Percentiles rank a stretch among this genome's conserved stretches.
phyloP scores from a whole-genome alignment of 352 stramenopile species.

The Phytophthora kernoviae region DNA sequence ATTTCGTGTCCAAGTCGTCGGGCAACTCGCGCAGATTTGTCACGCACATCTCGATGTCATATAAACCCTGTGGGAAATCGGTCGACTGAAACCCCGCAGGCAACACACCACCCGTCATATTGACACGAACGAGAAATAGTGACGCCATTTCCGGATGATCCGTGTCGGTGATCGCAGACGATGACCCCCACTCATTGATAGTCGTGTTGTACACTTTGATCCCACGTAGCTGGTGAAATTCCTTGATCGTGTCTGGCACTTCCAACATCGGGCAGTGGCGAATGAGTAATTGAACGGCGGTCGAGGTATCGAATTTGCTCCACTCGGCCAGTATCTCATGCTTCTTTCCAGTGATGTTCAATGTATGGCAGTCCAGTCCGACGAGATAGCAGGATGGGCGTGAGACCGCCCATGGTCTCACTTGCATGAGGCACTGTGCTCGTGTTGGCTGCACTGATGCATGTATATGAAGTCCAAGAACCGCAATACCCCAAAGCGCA shows the following conservation, averaged over 20 bases:
- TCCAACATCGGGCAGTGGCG: conserved; percentile 34
- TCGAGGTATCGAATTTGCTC: conserved; percentile 23
- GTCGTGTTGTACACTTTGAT: conserved; percentile 51
- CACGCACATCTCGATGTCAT: conserved; percentile 42
- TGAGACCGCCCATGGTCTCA: conserved; percentile 34
- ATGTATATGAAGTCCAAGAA: conserved; percentile 32
- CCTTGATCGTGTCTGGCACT: conserved; percentile 20
- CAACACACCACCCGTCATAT: conserved; percentile 35
- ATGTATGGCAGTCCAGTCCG: conserved; percentile 30
- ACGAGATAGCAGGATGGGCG: conserved; percentile 39
- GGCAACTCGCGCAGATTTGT: conserved; percentile 38
- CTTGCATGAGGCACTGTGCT: conserved; percentile 30
- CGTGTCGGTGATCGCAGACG: conserved; percentile 25
- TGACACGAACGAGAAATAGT: conserved; percentile 37
- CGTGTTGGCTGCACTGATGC: conserved; percentile 12
- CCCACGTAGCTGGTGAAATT: conserved; percentile 27
- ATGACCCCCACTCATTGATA: conserved; percentile 23
- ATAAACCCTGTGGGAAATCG: conserved; percentile 30
- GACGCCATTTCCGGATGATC: conserved; percentile 28
- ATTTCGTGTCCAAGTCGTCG: conserved; percentile 34
- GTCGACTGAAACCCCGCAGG: conserved; percentile 33
- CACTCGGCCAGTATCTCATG: conserved; percentile 15
- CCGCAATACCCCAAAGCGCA: conserved; percentile 9
- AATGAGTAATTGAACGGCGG: conserved; percentile 32
- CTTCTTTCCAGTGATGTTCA: conserved; percentile 14